Conservation (phyloP, 2,329 filamentous ascomycete genomes). For the Sporothrix sp. region DNA sequence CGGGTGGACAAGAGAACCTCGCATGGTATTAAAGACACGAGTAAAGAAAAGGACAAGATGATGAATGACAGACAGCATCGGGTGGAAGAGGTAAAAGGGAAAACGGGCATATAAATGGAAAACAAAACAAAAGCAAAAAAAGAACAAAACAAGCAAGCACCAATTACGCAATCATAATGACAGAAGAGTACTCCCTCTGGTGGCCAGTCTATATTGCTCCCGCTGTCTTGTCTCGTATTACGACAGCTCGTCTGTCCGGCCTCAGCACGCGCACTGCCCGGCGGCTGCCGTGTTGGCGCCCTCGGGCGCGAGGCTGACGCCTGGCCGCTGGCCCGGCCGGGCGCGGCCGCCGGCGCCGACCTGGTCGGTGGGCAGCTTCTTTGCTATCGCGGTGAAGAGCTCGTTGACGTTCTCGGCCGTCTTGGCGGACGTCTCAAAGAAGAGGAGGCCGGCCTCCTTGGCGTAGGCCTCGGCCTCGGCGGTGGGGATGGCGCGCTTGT, state of each 20-base stretch:
- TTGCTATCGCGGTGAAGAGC: constrained; percentile 93
- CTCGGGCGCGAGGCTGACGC: constrained; percentile 48
- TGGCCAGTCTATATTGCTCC: constrained; percentile 14
- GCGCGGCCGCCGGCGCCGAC: constrained; percentile 77
- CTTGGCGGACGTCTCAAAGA: constrained; percentile 98
- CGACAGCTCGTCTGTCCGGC: not conserved
- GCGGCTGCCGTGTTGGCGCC: constrained; percentile 47
- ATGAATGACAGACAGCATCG: too few species aligned
- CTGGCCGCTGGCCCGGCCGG: constrained; percentile 52
- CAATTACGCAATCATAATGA: constrained; percentile 3
- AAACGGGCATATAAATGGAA: not conserved
- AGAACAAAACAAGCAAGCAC: not conserved
- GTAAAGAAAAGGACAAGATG: too few species aligned
- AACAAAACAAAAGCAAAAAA: not conserved
- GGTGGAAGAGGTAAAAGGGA: not conserved
- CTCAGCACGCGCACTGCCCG: constrained; percentile 48
- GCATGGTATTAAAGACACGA: too few species aligned
- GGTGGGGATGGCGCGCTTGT: constrained; percentile 84
- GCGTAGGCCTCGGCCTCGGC: constrained; percentile 94
- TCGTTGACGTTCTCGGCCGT: constrained; percentile 93
- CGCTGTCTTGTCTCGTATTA: too few species aligned
- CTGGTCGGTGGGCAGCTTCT: constrained; percentile 94
- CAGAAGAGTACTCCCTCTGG: constrained; percentile 5
- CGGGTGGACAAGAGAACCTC: too few species aligned
- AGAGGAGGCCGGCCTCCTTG: constrained; percentile 82